Evolutionary conservation across 2,329 filamentous ascomycete genomes (phyloP), one percentile per base, ranked within the genome.

Genomic region (Penicillium sp.): DNA sequence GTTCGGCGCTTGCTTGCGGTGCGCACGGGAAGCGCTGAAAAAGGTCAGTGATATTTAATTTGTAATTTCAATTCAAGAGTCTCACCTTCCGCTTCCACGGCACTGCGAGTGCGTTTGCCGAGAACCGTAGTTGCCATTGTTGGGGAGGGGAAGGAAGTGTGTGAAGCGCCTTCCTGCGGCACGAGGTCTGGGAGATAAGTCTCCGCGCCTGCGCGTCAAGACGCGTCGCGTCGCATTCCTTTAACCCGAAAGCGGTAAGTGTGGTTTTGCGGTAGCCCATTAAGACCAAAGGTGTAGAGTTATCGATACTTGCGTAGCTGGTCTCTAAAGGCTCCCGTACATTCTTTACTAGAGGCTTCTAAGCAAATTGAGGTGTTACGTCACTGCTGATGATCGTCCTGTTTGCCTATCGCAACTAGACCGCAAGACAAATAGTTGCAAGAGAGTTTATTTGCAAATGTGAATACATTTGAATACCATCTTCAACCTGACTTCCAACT

Each of bases 1-100:
- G 72, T 72, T 62, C 78, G 77, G 62, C 77, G 78, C 73, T 81
- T 83, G 68, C 77, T 80, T 48, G 75, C 72, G 57, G 73, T 74
- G 29, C 70, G 74, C 46, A 73, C 61, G 46, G 73, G 69, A n/a
- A 75, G 55, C 35, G 62, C 63, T 67, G 63, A 51, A 45, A 65
- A 54, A 21, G 35, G 58, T 68, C 25, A 58, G 62, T 55, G 46
- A 62, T 33, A 35, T 52, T 49, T 33, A 46, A 44, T 42, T 26
- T 23, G n/a, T 52, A 52, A 53, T 55, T 53, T 46, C 54, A 55
- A 47, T 47, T n/a, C 11, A 58, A 27, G 63, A 68, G 69, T 76
- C 39, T 42, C 19, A 79, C 78, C 75, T 74, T 76, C 69, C 55
- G 69, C 57, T 45, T 76, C 75, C 48, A 73, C 62, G 44, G 66